Percentiles rank a stretch among this genome's conserved stretches.
Evolutionary conservation across 2,329 filamentous ascomycete genomes (phyloP).

Genomic region (Alternaria brassicae): DNA sequence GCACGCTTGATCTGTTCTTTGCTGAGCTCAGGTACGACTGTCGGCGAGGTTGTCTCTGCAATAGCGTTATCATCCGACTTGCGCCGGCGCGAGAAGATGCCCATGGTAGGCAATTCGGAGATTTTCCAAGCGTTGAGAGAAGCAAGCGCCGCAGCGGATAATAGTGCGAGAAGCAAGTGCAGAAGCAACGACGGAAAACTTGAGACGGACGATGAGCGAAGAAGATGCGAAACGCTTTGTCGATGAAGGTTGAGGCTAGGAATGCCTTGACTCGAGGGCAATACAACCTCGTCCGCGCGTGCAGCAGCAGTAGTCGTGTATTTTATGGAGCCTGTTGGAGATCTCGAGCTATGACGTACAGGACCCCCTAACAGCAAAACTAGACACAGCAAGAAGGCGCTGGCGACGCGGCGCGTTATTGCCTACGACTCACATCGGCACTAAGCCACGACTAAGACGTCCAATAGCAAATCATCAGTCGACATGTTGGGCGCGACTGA

Average conservation of each 20-base stretch:
- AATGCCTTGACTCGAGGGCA: slow-evolving; percentile 5
- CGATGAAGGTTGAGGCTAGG: background rate
- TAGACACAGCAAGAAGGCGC: slow-evolving; percentile 7
- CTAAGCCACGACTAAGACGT: slow-evolving; percentile 15
- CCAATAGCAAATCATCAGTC: slow-evolving; percentile 10
- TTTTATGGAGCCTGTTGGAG: slow-evolving; percentile 32
- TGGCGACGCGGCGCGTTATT: slow-evolving; percentile 10
- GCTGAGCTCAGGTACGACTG: slow-evolving; percentile 38
- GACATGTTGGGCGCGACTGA: slow-evolving; percentile 9
- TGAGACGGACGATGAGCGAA: background rate
- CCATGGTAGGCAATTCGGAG: slow-evolving; percentile 14
- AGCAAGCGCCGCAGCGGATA: background rate
- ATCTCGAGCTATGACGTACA: slow-evolving; percentile 35
- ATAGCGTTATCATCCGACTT: slow-evolving; percentile 25
- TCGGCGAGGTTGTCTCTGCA: slow-evolving; percentile 19
- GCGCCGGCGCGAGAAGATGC: slow-evolving; percentile 36
- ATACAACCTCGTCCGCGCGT: slow-evolving; percentile 31
- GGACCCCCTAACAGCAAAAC: slow-evolving; percentile 11
- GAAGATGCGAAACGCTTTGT: slow-evolving; percentile 7
- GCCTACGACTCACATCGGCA: slow-evolving; percentile 19
- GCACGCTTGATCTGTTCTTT: slow-evolving; percentile 50
- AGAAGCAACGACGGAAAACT: background rate
- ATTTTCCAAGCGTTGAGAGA: slow-evolving; percentile 1
- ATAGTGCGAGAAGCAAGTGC: slow-evolving; percentile 2
- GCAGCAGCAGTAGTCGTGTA: slow-evolving; percentile 25